Evolutionary conservation across 2,329 filamentous ascomycete species (phyloP), one percentile per base, ranked within the genome.

Genomic region (Penicillium nordicum): DNA sequence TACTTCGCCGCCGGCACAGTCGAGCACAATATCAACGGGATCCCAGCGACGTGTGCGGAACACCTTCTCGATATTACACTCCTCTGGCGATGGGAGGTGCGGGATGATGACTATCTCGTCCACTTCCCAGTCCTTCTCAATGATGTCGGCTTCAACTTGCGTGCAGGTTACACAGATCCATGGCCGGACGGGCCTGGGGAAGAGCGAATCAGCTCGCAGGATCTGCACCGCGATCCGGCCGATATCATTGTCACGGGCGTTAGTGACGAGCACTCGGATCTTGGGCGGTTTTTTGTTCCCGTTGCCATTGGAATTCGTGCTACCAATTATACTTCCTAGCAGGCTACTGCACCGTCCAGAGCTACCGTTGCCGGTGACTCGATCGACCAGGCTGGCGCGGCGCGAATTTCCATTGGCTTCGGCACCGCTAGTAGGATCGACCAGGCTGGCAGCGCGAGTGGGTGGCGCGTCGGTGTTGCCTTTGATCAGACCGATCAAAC

Each of bases 11-110:
- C 72, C 74, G 12, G 68, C 63, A 53, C 74, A 77, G 50, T 78
- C 75, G 25, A 78, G 58, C 10, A 77, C 72, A 8, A 78, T 57
- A 60, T 78, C 74, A 9, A 76, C 74, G 0, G 74, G 72, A 0
- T 57, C 55, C 68, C 72, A 75, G 11, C 60, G 59, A 3, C 65
- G 67, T 6, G 63, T 48, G 10, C 62, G 63, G 63, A 76, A 76
- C 23, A 64, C 62, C 23, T 57, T 55, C 2, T 62, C 65, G 29
- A 76, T 64, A 57, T 75, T 67, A 45, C 66, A 69, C 16, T 69
- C 67, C 2, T 59, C 48, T 1, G 59, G 41, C 2, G 64, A 46
- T 0, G 70, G 65, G 4, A 69, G 61, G 32, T 63, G 60, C 9
- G 68, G 66, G 9, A 67, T 62, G 25, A 68, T 56, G n/a, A 77